These are phyloP conservation scores for Arxiozyma slooffiae DNA, from an alignment of 1,139 yeast species.

Conservation along the genomic window DNA sequence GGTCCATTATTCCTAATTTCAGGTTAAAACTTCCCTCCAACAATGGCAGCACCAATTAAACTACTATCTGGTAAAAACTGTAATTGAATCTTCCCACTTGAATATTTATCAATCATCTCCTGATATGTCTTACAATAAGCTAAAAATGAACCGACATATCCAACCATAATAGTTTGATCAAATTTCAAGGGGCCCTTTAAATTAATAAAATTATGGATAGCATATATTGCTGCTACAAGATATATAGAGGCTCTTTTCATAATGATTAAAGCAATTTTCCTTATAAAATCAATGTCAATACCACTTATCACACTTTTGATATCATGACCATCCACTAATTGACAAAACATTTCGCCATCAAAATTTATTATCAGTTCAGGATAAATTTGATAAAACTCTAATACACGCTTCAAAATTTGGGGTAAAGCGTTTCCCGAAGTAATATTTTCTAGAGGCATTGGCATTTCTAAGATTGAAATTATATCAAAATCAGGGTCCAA, in stretches of 20 bases:
- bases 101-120: conserved; percentile 15
- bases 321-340: conserved; percentile 6
- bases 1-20: no score
- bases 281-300: conserved; percentile 7
- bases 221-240: conserved; percentile 18
- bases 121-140: conserved; percentile 21
- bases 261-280: conserved; percentile 13
- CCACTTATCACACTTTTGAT: conserved; percentile 1
- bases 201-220: conserved; percentile 16
- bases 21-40: not conserved
- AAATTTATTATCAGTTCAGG: conserved; percentile 8
- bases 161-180: conserved; percentile 12
- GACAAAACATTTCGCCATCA: conserved; percentile 23
- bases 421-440: conserved; percentile 26
- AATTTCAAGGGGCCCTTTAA: not conserved
- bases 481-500: conserved; percentile 16
- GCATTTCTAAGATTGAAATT: conserved; percentile 4
- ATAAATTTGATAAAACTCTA: conserved; percentile 10
- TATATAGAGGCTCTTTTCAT: conserved; percentile 25
- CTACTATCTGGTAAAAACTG: conserved; percentile 24
- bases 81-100: conserved; percentile 14
- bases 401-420: conserved; percentile 12
- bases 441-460: conserved; percentile 25
- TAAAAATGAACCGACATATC: conserved; percentile 31
- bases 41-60: conserved; percentile 28